Evolutionary conservation across 225 moss, liverwort and hornwort species (phyloP).

Genomic region (Climacium dendroides): DNA sequence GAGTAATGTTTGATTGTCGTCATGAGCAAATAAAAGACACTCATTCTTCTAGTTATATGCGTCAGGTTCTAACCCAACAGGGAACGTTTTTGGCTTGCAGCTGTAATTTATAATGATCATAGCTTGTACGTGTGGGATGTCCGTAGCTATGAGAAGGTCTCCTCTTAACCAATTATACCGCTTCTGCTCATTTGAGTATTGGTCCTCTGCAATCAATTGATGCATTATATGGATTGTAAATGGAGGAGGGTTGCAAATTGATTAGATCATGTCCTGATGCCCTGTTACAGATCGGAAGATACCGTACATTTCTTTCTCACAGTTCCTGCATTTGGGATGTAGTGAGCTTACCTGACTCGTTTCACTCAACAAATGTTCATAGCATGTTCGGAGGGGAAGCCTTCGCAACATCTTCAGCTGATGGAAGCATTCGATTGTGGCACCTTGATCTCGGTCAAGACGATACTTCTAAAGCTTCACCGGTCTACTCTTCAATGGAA

Average conservation of each 20-base stretch:
- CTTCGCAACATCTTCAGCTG: slow-evolving; percentile 65
- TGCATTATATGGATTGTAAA: background rate
- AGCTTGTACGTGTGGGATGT: slow-evolving; percentile 68
- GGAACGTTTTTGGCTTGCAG: slow-evolving; percentile 28
- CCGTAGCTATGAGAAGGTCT: slow-evolving; percentile 49
- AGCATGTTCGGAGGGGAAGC: slow-evolving; percentile 20
- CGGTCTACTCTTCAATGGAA: background rate
- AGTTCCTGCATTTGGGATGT: slow-evolving; percentile 76
- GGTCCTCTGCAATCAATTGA: background rate
- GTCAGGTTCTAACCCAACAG: background rate
- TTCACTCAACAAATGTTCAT: slow-evolving; percentile 20
- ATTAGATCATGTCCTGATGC: background rate
- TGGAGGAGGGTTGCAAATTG: background rate
- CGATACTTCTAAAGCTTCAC: slow-evolving; percentile 6
- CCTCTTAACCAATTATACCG: background rate
- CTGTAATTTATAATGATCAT: slow-evolving; percentile 58
- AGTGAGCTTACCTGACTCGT: slow-evolving; percentile 36
- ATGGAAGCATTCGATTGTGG: slow-evolving; percentile 70
- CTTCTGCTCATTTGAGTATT: background rate
- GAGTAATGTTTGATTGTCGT: background rate
- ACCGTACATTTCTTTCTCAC: slow-evolving; percentile 57
- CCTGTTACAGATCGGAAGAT: slow-evolving; percentile 46
- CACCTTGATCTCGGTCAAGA: slow-evolving; percentile 41
- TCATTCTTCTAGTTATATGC: background rate
- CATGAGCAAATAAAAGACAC: background rate